Evolutionary conservation across 495 filamentous ascomycete species (phyloP), one percentile per base, ranked within the genome.

Genomic region (Pseudotulostoma volvatum): DNA sequence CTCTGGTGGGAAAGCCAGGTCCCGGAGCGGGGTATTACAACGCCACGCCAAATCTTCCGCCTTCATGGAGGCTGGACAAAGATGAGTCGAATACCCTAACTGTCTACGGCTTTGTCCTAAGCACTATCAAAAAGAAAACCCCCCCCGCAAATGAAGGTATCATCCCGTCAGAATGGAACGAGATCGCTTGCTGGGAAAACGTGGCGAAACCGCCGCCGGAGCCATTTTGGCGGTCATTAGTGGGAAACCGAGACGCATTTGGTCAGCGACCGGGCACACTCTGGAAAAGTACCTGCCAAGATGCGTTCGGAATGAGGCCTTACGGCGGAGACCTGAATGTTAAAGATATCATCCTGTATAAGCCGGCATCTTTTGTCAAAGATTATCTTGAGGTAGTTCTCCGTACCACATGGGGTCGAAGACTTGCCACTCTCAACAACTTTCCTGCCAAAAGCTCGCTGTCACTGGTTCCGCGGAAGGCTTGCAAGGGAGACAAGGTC

Each of bases 271-370:
- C 38, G 14, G 14, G 14, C 9, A 32, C 21, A 32, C 16, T 40
- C 17, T 40, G 38, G 38, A 15, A 30, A 23, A 23, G 38, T 3
- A 30, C 30, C 9, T 40, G 38, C 14, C 14, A 40, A 28, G 33
- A 33, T 32, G 38, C 30, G 11, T 40, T 40, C 15, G 13, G 30
- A n/a, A 40, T 33, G 25, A 33, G 33, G 30, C 40, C 60, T 9
- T 38, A 59, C 9, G 57, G 57, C 30, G 62, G 61, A 7, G 56
- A 63, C 45, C 51, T 59, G 3, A 57, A 64, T 21, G 53, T 58
- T 0, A 49, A 59, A n/a, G 60, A 63, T 52, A 54, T 55, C 16
- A 43, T n/a, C n/a, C n/a, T 63, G n/a, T 55, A 64, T 33, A 54
- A 57, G 18, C 52, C 52, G 0, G 50, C 50, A 0, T 50, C 61